These are phyloP conservation scores for Halenospora varia DNA, from an alignment of 495 filamentous ascomycete genomes.

Conservation along the genomic window DNA sequence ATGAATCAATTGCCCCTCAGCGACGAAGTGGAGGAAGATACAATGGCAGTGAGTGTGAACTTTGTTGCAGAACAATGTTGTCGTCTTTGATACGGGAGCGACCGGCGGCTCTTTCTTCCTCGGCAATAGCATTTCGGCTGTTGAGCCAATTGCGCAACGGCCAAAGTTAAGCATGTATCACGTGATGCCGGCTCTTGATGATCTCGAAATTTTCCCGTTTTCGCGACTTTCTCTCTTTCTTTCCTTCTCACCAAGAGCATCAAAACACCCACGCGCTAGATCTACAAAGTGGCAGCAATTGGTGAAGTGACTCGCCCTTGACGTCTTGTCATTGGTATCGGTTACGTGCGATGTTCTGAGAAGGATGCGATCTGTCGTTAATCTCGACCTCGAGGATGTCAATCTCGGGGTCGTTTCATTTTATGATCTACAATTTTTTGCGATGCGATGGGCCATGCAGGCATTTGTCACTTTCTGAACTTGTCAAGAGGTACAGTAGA, in stretches of 20 bases:
- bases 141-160: background rate
- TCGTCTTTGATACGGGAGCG: background rate
- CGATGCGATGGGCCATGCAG: background rate
- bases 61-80: background rate
- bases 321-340: constrained; percentile 37
- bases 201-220: constrained; percentile 1
- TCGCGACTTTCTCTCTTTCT: constrained; percentile 26
- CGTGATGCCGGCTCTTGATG: background rate
- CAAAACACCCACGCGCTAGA: constrained; percentile 40
- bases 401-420: constrained; percentile 54
- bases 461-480: too few relatives aligned
- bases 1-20: constrained; percentile 8
- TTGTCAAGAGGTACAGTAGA: too few relatives aligned
- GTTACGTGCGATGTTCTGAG: constrained; percentile 41
- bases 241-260: constrained; percentile 46
- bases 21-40: background rate
- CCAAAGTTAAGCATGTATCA: background rate
- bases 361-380: constrained; percentile 53
- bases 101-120: background rate
- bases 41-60: background rate
- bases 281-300: constrained; percentile 27
- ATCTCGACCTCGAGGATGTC: constrained; percentile 47
- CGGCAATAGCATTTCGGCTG: background rate
- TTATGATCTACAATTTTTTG: constrained; percentile 47
- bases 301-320: constrained; percentile 32